phyloP scores from a whole-genome alignment of 2,329 filamentous ascomycete genomes.

The Samsoniella hepiali region DNA sequence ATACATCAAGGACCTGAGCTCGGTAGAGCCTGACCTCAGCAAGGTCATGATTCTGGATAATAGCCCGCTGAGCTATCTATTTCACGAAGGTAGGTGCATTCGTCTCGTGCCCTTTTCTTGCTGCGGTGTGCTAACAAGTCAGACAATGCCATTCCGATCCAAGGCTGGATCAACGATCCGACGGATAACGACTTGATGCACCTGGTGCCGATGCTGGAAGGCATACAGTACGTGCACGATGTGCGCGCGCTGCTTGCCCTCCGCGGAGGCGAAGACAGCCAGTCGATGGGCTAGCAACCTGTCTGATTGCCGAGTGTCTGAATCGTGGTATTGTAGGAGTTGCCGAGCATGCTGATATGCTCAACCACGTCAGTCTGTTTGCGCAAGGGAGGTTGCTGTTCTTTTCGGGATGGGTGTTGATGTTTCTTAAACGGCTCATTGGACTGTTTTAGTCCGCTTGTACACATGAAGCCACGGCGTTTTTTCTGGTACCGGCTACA shows the following conservation, averaged over 20 bases:
- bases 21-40: conserved; percentile 93
- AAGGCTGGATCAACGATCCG: conserved; percentile 98
- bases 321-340: neutral
- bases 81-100: conserved; percentile 76
- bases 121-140: conserved; percentile 12
- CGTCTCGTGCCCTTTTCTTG: neutral
- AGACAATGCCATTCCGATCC: conserved; percentile 99
- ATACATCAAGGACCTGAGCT: conserved; percentile 96
- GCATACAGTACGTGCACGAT: conserved; percentile 93
- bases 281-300: conserved; percentile 43
- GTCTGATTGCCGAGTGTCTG: neutral
- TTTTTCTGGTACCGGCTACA: conserved; percentile 7
- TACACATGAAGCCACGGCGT: conserved; percentile 15
- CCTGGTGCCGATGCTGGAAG: conserved; percentile 87
- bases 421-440: neutral
- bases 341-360: conserved; percentile 18
- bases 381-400: neutral
- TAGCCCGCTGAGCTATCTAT: conserved; percentile 96
- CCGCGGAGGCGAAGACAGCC: conserved; percentile 77
- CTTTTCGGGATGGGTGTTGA: neutral
- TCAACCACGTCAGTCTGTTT: conserved; percentile 19
- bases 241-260: conserved; percentile 87
- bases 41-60: conserved; percentile 99
- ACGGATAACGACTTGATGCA: conserved; percentile 95
- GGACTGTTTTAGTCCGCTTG: neutral